Evolutionary conservation across 2,329 filamentous ascomycete species (phyloP), one percentile per base, ranked within the genome.

Genomic region (Cladosporium phlei): DNA sequence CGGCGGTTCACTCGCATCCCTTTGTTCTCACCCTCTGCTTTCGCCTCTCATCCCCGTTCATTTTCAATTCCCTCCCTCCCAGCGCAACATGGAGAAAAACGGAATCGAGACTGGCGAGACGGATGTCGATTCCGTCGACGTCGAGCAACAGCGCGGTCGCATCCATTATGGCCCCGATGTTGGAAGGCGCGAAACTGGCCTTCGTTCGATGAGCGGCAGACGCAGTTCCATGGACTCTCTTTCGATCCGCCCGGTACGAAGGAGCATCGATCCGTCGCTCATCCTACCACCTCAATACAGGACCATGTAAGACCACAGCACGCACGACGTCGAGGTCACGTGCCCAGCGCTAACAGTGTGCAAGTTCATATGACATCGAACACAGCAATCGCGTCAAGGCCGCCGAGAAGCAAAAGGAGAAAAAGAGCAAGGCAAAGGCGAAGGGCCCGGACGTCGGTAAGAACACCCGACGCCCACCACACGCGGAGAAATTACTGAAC

Each of bases 241-340:
- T 55, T 59, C 70, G 46, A 64, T 63, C 55, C 52, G 62, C 48
- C 52, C 68, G 51, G 58, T 43, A 54, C 59, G 67, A 49, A 53
- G 60, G 52, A 58, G 62, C 55, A 59, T 73, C n/a, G 67, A 72
- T 38, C 70, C 69, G 3, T 62, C 62, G 34, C 61, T 70, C 40
- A 68, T 61, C 0, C 58, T 73, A 5, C 70, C 70, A 12, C 71
- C 71, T 46, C 59, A 64, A 20, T 73, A 69, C 53, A 61, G 69
- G 21, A 73, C 69, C 2, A 52, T 72, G 48, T 62, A 35, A 47
- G 59, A 21, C 24, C 14, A 9, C 21, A 9, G 27, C 5, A 16
- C 16, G 8, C 25, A n/a, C n/a, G 10, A 5, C 9, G 11, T 21
- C 3, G 8, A 20, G 10, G 21, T 29, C 7, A 27, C 6, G 10